phyloP scores from a whole-genome alignment of 2,329 filamentous ascomycete genomes.

The Cladophialophora carrionii region DNA sequence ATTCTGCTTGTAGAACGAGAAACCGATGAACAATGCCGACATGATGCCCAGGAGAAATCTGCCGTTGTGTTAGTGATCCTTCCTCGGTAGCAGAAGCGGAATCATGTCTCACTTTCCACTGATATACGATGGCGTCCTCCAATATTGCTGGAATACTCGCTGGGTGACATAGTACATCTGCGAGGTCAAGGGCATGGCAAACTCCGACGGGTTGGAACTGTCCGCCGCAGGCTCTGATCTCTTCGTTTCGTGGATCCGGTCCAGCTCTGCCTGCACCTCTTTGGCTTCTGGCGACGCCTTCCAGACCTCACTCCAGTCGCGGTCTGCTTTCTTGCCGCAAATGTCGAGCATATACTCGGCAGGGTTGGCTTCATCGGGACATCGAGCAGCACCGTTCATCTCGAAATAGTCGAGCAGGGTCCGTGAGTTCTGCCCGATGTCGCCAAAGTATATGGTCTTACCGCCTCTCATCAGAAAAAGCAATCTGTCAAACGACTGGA shows the following conservation, averaged over 20 bases:
- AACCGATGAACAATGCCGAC: constrained; percentile 53
- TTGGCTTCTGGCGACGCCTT: constrained; percentile 59
- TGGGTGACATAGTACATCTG: constrained; percentile 69
- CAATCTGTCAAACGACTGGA: constrained; percentile 68
- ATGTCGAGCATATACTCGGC: constrained; percentile 60
- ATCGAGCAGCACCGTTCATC: constrained; percentile 67
- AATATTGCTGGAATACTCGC: constrained; percentile 87
- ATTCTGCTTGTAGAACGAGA: constrained; percentile 70
- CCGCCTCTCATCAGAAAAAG: constrained; percentile 77
- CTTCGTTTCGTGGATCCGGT: constrained; percentile 58
- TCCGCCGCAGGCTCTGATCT: constrained; percentile 50
- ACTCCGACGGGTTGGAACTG: constrained; percentile 60
- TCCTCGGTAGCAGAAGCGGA: background rate
- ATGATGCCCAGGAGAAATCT: constrained; percentile 58
- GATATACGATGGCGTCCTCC: constrained; percentile 74
- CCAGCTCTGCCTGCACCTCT: constrained; percentile 61
- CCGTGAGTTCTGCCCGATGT: constrained; percentile 72
- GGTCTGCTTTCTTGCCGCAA: constrained; percentile 62
- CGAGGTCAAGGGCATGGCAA: constrained; percentile 70
- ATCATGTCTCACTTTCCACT: constrained; percentile 64
- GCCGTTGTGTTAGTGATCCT: constrained; percentile 64
- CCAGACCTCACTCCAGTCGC: constrained; percentile 68
- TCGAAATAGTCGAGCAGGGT: constrained; percentile 76
- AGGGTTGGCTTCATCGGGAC: constrained; percentile 72
- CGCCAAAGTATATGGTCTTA: constrained; percentile 80